phyloP scores from a whole-genome alignment of 169 alveolate species.

The Eimeria necatrix region DNA sequence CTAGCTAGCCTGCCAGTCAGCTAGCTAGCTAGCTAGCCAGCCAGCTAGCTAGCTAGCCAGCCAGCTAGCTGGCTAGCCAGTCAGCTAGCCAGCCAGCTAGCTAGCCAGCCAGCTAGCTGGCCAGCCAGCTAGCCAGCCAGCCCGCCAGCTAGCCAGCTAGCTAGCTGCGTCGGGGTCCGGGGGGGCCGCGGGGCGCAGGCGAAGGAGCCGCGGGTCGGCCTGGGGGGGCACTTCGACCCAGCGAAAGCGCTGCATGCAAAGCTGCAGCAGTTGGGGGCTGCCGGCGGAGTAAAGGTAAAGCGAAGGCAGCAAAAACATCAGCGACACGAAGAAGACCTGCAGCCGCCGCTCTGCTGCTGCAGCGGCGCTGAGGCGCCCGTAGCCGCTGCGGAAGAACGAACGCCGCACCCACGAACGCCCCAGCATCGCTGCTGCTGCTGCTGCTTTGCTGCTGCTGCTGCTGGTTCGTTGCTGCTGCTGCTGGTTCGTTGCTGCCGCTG shows the following conservation, averaged over 20 bases:
- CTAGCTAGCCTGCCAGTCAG: neutral
- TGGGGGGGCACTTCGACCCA: slow-evolving; percentile 42
- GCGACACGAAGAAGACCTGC: neutral
- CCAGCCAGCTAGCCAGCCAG: neutral
- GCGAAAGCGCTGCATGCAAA: slow-evolving; percentile 44
- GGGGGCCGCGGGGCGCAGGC: neutral
- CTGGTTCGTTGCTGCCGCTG: neutral
- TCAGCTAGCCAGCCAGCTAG: neutral
- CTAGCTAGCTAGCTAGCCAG: neutral
- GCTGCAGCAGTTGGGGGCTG: neutral
- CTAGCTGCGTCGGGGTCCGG: neutral
- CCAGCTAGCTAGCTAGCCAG: neutral
- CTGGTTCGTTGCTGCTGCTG: neutral
- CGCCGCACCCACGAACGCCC: neutral
- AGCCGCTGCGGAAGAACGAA: slow-evolving; percentile 18
- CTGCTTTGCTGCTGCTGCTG: slow-evolving; percentile 1
- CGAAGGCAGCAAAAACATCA: slow-evolving; percentile 39
- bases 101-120: neutral
- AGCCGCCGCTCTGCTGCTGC: neutral
- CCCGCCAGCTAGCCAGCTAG: neutral
- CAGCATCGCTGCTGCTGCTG: slow-evolving; percentile 4
- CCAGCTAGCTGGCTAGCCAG: neutral
- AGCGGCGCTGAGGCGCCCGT: neutral
- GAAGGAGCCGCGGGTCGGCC: neutral
- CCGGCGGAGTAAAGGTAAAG: slow-evolving; percentile 11